Conservation (phyloP, 2,329 filamentous ascomycete genomes). For the Neonectria neomacrospora region DNA sequence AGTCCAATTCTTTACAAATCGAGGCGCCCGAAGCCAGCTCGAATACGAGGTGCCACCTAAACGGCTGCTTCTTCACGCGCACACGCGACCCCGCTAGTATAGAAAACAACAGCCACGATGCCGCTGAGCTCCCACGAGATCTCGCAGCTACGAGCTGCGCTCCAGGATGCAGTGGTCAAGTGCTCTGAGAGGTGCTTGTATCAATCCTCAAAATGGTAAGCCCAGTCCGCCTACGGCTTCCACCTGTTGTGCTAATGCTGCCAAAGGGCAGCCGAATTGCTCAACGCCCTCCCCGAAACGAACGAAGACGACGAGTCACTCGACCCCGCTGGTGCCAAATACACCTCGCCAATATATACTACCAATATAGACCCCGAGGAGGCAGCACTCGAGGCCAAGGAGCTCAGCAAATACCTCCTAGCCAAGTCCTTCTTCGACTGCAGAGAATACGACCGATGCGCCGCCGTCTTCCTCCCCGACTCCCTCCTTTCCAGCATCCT, state of each 20-base stretch:
- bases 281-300: constrained; percentile 79
- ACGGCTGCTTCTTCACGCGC: neutral
- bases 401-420: constrained; percentile 85
- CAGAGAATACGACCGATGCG: constrained; percentile 92
- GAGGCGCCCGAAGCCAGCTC: neutral
- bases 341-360: constrained; percentile 61
- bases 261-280: constrained; percentile 90
- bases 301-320: constrained; percentile 64
- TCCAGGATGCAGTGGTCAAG: constrained; percentile 87
- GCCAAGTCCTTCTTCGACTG: constrained; percentile 97
- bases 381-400: constrained; percentile 78
- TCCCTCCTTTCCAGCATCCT: constrained; percentile 77
- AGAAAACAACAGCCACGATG: constrained; percentile 56
- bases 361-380: constrained; percentile 76
- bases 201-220: constrained; percentile 94
- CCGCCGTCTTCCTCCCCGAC: constrained; percentile 87
- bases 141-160: constrained; percentile 74
- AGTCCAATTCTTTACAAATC: neutral
- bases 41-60: constrained; percentile 3
- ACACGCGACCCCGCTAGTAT: constrained; percentile 30
- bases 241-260: constrained; percentile 29
- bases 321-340: constrained; percentile 46
- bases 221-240: neutral
- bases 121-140: constrained; percentile 66
- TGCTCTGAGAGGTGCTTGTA: constrained; percentile 96